A percentile compares a stretch with the other conserved stretches of the same genome.
Evolutionary conservation across 1,139 yeast species (phyloP).

Genomic region (Spencermartinsiella ligniputridi): DNA sequence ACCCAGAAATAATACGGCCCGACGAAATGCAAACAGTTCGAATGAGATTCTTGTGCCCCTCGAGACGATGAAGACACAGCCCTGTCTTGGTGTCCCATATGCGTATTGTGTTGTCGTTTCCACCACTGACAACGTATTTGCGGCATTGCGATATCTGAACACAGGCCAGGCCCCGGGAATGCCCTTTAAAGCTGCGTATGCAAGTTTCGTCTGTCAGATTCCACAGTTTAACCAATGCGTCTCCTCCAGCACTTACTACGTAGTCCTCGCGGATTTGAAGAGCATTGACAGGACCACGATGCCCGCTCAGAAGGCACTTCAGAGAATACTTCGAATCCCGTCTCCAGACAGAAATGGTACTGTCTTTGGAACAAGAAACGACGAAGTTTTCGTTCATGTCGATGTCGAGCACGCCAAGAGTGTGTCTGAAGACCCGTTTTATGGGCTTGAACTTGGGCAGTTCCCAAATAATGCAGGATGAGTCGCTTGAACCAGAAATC

Average conservation of each 20-base stretch:
- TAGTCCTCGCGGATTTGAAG: conserved; percentile 26
- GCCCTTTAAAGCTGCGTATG: conserved; percentile 30
- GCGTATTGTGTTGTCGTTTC: conserved; percentile 35
- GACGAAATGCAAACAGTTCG: conserved; percentile 29
- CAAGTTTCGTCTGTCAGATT: conserved; percentile 23
- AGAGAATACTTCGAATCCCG: conserved; percentile 20
- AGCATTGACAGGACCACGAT: conserved; percentile 36
- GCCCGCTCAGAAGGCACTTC: conserved; percentile 26
- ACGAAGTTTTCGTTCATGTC: conserved; percentile 25
- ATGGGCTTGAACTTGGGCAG: conserved; percentile 25
- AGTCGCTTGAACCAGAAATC: conserved; percentile 37
- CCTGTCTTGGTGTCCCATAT: conserved; percentile 34
- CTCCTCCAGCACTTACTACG: conserved; percentile 37
- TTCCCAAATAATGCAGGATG: conserved; percentile 34
- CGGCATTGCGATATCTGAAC: conserved; percentile 28
- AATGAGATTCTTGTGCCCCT: conserved; percentile 33
- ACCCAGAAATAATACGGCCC: conserved; percentile 32
- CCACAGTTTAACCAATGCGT: conserved; percentile 33
- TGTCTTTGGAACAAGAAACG: conserved; percentile 35
- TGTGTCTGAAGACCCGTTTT: conserved; percentile 26
- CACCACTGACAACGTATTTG: conserved; percentile 30
- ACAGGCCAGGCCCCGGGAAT: conserved; percentile 36
- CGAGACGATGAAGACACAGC: conserved; percentile 24
- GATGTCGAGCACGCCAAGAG: conserved; percentile 32
- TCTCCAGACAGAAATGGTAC: conserved; percentile 31